These are phyloP conservation scores for Aspergillus calidoustus DNA, from an alignment of 2,329 filamentous ascomycete species.

Conservation along the genomic window DNA sequence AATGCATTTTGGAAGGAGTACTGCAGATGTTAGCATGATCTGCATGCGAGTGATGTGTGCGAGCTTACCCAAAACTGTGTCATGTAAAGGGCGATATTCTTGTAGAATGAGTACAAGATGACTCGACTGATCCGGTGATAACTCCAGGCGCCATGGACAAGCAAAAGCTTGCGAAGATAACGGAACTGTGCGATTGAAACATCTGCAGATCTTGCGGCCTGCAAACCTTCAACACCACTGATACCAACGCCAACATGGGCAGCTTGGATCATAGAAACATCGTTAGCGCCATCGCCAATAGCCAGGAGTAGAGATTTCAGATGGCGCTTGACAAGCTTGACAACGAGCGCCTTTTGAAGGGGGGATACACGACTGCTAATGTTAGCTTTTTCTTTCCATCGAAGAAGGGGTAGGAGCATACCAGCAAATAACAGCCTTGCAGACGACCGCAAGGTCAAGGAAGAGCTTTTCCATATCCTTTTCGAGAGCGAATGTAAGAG, in stretches of 20 bases:
- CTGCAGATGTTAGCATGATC: conserved; percentile 51
- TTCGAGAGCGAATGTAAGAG: conserved; percentile 88
- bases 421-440: conserved; percentile 97
- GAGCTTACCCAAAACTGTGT: conserved; percentile 92
- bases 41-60: background rate
- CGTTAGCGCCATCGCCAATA: conserved; percentile 96
- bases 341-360: conserved; percentile 93
- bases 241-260: conserved; percentile 98
- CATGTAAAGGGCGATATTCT: conserved; percentile 98
- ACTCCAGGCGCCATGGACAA: conserved; percentile 96
- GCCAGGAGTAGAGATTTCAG: conserved; percentile 89
- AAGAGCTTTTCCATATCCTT: conserved; percentile 93
- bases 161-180: conserved; percentile 86
- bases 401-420: conserved; percentile 36
- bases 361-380: conserved; percentile 82
- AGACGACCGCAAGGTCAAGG: conserved; percentile 89
- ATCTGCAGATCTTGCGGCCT: conserved; percentile 93
- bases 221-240: conserved; percentile 93
- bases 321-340: conserved; percentile 96
- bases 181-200: conserved; percentile 96
- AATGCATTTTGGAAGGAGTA: conserved; percentile 99
- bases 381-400: conserved; percentile 13
- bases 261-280: conserved; percentile 99
- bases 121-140: conserved; percentile 97
- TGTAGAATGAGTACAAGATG: conserved; percentile 98